A percentile compares a stretch with the other conserved stretches of the same genome.
These are phyloP conservation scores for Maudiozyma turicensis DNA, from an alignment of 805 yeast genomes.

Conservation along the genomic window DNA sequence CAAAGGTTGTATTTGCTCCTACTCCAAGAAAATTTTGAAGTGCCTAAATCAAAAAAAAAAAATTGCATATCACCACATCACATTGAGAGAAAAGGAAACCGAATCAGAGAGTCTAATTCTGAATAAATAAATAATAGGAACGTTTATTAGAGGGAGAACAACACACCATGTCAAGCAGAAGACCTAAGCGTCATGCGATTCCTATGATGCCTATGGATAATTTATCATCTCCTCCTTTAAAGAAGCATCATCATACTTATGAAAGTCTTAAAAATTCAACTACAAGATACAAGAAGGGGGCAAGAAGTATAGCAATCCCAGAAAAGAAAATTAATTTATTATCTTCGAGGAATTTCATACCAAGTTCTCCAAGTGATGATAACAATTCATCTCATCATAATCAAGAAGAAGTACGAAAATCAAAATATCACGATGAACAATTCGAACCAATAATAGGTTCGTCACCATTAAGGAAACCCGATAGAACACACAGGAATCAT, in stretches of 20 bases:
- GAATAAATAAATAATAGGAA: too few relatives aligned
- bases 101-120: too few relatives aligned
- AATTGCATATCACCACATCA: too few relatives aligned
- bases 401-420: background rate
- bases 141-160: background rate
- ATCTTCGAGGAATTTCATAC: slow-evolving; percentile 11
- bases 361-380: background rate
- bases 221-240: background rate
- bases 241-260: background rate
- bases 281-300: slow-evolving; percentile 11
- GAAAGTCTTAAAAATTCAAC: background rate
- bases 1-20: too few relatives aligned
- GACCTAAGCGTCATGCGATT: background rate
- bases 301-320: slow-evolving; percentile 13
- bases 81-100: too few relatives aligned
- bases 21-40: too few relatives aligned
- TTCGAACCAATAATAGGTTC: slow-evolving; percentile 7
- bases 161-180: background rate
- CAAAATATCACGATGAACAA: background rate
- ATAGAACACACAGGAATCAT: background rate
- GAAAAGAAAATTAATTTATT: slow-evolving; percentile 8
- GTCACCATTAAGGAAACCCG: slow-evolving; percentile 9
- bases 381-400: background rate
- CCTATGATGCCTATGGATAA: background rate
- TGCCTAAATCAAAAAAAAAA: too few relatives aligned